Evolutionary conservation across 2,329 filamentous ascomycete genomes (phyloP).

Genomic region (Phialophora chinensis): DNA sequence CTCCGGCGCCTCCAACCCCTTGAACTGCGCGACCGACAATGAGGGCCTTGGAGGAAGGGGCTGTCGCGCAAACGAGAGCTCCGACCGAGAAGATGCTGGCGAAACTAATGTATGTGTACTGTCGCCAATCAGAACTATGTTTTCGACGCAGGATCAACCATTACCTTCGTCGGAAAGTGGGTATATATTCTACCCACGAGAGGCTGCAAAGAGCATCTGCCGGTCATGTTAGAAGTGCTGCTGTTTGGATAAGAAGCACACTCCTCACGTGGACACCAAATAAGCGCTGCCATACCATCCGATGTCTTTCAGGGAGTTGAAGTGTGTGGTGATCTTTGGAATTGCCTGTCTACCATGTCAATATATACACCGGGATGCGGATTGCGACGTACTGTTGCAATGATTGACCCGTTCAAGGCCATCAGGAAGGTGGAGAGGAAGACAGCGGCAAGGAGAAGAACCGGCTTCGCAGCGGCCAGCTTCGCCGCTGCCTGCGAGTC

Average conservation of each 20-base stretch:
- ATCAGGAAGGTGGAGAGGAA: constrained; percentile 56
- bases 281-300: constrained; percentile 47
- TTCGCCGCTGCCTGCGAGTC: background rate
- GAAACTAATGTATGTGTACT: constrained; percentile 42
- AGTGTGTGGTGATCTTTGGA: constrained; percentile 45
- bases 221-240: background rate
- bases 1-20: constrained; percentile 45
- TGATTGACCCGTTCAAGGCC: constrained; percentile 60
- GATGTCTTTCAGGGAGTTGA: constrained; percentile 45
- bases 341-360: constrained; percentile 42
- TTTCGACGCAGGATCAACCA: background rate
- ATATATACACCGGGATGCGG: constrained; percentile 39
- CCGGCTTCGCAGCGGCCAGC: constrained; percentile 26
- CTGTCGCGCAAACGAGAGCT: constrained; percentile 42
- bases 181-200: constrained; percentile 56
- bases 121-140: background rate
- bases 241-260: background rate
- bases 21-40: constrained; percentile 46
- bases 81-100: constrained; percentile 44
- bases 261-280: constrained; percentile 40
- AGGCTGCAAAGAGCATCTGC: constrained; percentile 54
- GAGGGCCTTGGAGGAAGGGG: constrained; percentile 41
- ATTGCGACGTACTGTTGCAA: constrained; percentile 53
- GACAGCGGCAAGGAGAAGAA: constrained; percentile 45
- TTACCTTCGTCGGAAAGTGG: constrained; percentile 47